phyloP scores from a whole-genome alignment of 2,329 filamentous ascomycete genomes.

The Phaeophleospora eucalypticola region DNA sequence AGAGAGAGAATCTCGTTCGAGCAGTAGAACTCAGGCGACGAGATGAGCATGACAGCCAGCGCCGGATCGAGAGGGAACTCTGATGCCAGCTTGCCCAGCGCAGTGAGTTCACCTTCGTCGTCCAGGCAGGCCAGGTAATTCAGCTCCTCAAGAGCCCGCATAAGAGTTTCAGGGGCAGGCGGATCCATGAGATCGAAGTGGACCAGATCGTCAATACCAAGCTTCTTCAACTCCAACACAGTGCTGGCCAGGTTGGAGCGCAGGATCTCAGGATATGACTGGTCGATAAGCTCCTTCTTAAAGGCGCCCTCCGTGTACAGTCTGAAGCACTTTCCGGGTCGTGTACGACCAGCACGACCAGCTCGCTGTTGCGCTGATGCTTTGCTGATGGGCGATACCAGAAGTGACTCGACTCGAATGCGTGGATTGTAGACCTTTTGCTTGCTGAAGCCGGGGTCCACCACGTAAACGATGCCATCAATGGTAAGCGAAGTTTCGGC shows the following conservation, averaged over 20 bases:
- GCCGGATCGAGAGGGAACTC: conserved; percentile 94
- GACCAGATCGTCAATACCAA: conserved; percentile 90
- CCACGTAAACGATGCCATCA: conserved; percentile 97
- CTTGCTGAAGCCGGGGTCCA: conserved; percentile 99
- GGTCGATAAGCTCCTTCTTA: conserved; percentile 96
- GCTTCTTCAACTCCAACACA: conserved; percentile 93
- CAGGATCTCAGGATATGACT: conserved; percentile 93
- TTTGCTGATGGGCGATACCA: conserved; percentile 98
- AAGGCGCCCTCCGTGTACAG: conserved; percentile 93
- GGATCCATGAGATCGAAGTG: conserved; percentile 99
- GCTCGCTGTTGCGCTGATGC: conserved; percentile 95
- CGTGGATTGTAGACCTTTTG: conserved; percentile 99
- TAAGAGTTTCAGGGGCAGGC: conserved; percentile 94
- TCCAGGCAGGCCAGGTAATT: conserved; percentile 97
- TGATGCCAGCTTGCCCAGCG: conserved; percentile 79
- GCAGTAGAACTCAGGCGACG: conserved; percentile 95
- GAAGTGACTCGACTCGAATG: conserved; percentile 89
- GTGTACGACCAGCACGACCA: conserved; percentile 97
- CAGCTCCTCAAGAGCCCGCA: conserved; percentile 94
- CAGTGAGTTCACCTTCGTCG: conserved; percentile 89
- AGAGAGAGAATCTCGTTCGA: conserved; percentile 97
- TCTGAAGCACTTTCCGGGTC: conserved; percentile 96
- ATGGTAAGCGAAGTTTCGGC: conserved; percentile 97
- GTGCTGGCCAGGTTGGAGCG: conserved; percentile 93
- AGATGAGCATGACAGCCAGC: conserved; percentile 95